Conservation (phyloP, 306 rosid genomes). For the Inga laurina region DNA sequence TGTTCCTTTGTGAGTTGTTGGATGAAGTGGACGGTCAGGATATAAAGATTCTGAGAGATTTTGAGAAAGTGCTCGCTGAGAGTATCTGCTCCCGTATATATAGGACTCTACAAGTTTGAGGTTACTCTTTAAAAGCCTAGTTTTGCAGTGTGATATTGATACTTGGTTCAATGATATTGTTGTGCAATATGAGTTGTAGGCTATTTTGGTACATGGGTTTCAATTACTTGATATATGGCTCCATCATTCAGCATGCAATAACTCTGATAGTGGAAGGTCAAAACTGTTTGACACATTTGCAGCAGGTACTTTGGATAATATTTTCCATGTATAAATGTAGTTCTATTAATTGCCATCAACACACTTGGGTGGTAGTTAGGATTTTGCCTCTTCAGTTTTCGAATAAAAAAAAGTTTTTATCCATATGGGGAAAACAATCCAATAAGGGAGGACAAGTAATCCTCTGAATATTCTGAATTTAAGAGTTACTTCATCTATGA, state of each 20-base stretch:
- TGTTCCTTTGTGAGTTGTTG: no score
- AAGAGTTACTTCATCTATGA: not conserved
- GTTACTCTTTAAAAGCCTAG: constrained; percentile 4
- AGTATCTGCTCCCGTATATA: not conserved
- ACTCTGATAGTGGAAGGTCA: constrained; percentile 58
- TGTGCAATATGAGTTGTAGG: constrained; percentile 52
- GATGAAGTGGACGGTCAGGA: no score
- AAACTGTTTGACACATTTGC: constrained; percentile 64
- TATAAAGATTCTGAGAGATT: no score
- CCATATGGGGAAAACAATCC: not conserved
- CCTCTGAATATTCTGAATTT: not conserved
- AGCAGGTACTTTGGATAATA: constrained; percentile 56
- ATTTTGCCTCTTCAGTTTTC: not conserved
- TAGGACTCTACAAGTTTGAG: constrained; percentile 24
- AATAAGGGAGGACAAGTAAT: not conserved
- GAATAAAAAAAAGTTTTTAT: not conserved
- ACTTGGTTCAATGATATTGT: constrained; percentile 25
- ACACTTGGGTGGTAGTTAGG: not conserved
- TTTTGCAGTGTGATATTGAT: constrained; percentile 10
- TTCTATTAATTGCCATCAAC: constrained; percentile 3
- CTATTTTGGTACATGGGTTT: constrained; percentile 94
- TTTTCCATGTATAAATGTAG: not conserved
- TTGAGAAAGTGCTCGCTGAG: no score
- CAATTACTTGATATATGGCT: constrained; percentile 97
- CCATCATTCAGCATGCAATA: constrained; percentile 80